These are phyloP conservation scores for Stylosanthes scabra DNA, from an alignment of 331 rosid genomes.

Conservation along the genomic window DNA sequence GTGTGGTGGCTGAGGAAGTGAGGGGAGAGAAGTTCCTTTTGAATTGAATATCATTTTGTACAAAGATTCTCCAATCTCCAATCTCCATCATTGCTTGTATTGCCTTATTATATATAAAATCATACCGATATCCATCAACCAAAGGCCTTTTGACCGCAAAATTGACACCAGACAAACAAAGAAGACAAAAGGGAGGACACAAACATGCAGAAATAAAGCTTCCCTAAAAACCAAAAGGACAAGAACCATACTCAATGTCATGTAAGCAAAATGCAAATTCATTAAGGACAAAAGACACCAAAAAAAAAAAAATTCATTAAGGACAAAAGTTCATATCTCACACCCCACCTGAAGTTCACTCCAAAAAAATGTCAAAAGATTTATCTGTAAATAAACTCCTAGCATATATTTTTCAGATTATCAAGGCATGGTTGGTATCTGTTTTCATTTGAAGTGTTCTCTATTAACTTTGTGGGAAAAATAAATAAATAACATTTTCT, in stretches of 20 bases:
- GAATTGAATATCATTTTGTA: not conserved
- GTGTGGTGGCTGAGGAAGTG: too few relatives aligned
- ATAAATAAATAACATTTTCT: slow-evolving; percentile 14
- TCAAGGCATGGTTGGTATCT: not conserved
- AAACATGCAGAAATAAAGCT: not conserved
- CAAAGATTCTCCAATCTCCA: not conserved
- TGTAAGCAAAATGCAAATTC: slow-evolving; percentile 30
- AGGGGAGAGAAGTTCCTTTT: not conserved
- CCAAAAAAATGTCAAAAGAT: slow-evolving; percentile 2
- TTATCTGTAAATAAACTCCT: not conserved
- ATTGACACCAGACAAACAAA: not conserved
- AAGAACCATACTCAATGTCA: slow-evolving; percentile 20
- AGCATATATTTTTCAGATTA: slow-evolving; percentile 7
- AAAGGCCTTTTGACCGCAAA: not conserved
- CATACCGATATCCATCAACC: not conserved
- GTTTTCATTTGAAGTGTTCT: not conserved
- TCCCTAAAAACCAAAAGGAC: slow-evolving; percentile 19
- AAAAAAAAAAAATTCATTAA: not conserved
- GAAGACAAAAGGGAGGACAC: slow-evolving; percentile 19
- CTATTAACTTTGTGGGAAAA: too few relatives aligned
- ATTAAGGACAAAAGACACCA: not conserved
- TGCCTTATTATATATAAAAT: not conserved
- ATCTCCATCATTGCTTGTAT: not conserved
- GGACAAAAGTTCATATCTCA: not conserved
- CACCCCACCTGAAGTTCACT: slow-evolving; percentile 14